Base-by-base conservation (phyloP, 768 basidiomycete species). In the Vararia minispora region DNA sequence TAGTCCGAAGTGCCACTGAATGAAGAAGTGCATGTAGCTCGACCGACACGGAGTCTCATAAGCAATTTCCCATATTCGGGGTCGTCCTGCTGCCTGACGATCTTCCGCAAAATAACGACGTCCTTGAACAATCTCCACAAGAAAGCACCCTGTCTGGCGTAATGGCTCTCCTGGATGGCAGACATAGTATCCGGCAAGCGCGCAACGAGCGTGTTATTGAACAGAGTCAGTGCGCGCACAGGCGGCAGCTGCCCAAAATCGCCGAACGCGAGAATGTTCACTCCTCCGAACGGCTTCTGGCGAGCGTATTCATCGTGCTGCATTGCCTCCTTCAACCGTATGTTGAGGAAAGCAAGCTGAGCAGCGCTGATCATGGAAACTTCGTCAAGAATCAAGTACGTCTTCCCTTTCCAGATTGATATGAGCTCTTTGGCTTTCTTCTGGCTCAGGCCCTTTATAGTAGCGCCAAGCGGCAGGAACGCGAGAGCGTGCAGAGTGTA, bases 221-320 rank as follows among this genome's bases (percentile, higher is more conserved):
- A 37, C 13, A 27, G 14, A 17, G 22, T 9, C 13, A 13, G 8
- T 5, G 4, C 13, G 9, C 20, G 9, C 12, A 37, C 25, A 21
- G 35, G 35, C 7, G n/a, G 8, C n/a, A 37, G 12, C 17, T 37
- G 35, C 4, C 35, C 35, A 18, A 37, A 37, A 27, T 37, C 35
- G 4, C 35, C 35, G 4, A 18, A 6, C 12, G 28, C 10, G 12
- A 37, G 14, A n/a, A 37, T 26, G 20, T 37, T 37, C 12, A 37
- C 35, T 2, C 35, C 35, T 27, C 35, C 35, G 28, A 27, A 37
- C 3, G 25, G 35, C 9, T 14, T 4, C 5, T 27, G 24, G 9
- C 8, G 12, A 3, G 24, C n/a, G 13, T 18, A 12, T 10, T 13
- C 16, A n/a, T 10, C 12, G 6, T 32, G 6, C 12, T 17, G 12